Conservation (phyloP, 1,284 basidiomycete species). For the Meira nashicola region DNA sequence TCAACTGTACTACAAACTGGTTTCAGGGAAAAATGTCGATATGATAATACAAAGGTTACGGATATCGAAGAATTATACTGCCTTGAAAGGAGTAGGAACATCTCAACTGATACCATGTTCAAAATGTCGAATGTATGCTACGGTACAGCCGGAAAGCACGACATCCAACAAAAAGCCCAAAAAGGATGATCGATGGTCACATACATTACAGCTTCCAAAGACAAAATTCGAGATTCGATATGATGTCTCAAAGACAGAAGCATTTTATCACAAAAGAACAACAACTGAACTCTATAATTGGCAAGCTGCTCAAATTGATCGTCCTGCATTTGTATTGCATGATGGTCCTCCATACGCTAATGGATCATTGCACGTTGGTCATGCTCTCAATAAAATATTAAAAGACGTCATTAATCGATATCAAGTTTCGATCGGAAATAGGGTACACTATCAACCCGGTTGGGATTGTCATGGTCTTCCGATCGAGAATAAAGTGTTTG, state of each 20-base stretch:
- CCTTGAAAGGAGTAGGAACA: no score
- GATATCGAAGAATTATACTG: no score
- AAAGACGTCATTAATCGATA: constrained; percentile 95
- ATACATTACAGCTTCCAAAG: constrained; percentile 74
- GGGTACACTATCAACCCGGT: constrained; percentile 88
- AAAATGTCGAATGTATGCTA: no score
- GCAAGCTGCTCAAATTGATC: constrained; percentile 69
- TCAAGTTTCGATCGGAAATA: constrained; percentile 70
- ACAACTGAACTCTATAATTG: constrained; percentile 74
- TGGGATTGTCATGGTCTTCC: constrained; percentile 99
- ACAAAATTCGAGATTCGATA: constrained; percentile 74
- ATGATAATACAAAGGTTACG: no score
- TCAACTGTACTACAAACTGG: no score
- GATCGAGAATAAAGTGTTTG: constrained; percentile 58
- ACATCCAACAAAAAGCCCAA: neutral
- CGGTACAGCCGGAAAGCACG: no score
- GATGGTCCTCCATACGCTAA: constrained; percentile 99
- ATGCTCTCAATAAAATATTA: constrained; percentile 92
- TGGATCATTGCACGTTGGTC: constrained; percentile 90
- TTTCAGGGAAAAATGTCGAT: no score
- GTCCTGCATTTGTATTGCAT: constrained; percentile 76
- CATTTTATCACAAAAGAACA: constrained; percentile 64
- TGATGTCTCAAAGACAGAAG: constrained; percentile 65
- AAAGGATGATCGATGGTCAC: neutral
- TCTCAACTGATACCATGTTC: no score